Evolutionary conservation across 768 basidiomycete species (phyloP).

Genomic region (Tubosaeta brunneosetosa): DNA sequence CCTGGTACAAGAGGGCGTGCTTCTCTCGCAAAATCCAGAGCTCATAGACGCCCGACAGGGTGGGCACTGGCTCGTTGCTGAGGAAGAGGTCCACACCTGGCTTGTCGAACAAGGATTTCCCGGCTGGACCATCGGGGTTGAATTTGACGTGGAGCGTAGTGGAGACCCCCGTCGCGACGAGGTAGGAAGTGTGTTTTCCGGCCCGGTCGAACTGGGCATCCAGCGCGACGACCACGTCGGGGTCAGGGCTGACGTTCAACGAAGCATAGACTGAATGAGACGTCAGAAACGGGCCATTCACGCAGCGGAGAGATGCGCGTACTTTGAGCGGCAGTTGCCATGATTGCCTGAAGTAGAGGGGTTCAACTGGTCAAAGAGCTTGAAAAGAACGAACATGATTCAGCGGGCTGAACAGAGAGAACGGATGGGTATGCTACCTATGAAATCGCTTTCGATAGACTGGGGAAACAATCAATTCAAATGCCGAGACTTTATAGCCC

Average conservation of each 20-base stretch:
- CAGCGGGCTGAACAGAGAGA: not conserved
- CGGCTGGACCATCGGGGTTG: not conserved
- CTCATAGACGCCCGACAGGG: not conserved
- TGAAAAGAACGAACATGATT: not conserved
- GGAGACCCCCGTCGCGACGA: not conserved
- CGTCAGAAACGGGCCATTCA: not conserved
- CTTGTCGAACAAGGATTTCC: not conserved
- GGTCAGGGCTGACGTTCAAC: not conserved
- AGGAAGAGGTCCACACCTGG: not conserved
- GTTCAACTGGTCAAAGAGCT: not conserved
- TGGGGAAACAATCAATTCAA: not conserved
- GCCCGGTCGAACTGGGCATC: not conserved
- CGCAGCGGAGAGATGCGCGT: not conserved
- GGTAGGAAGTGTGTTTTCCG: not conserved
- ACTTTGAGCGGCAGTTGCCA: not conserved
- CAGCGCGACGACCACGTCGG: not conserved
- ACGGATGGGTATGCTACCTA: not conserved
- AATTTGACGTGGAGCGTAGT: not conserved
- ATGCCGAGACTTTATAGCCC: not conserved
- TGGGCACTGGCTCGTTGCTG: not conserved
- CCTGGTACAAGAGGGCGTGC: not conserved
- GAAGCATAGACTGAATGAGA: not conserved
- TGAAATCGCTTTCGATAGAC: not conserved
- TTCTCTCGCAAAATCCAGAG: not conserved
- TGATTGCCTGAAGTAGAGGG: not conserved